A percentile compares a stretch with the other conserved stretches of the same genome.
Conservation (phyloP, 2,329 filamentous ascomycete species). For the Trichoderma sp. region DNA sequence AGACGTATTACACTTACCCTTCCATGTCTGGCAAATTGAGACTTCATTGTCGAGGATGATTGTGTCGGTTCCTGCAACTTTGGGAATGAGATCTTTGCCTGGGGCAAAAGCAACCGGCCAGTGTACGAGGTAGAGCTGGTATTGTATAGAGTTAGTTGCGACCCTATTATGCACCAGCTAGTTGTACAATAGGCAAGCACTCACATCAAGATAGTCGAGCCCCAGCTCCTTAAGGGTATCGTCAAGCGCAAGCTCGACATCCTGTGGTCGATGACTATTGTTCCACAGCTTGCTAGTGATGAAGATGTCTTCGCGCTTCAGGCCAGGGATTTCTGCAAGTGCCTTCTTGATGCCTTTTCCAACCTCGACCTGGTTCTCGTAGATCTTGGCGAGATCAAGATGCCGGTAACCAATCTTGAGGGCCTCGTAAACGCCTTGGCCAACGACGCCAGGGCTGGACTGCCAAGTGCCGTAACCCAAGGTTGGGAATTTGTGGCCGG, state of each 20-base stretch:
- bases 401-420: constrained; percentile 62
- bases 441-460: constrained; percentile 60
- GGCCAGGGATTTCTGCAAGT: constrained; percentile 44
- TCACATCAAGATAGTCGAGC: constrained; percentile 55
- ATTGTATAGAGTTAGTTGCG: neutral
- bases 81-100: constrained; percentile 45
- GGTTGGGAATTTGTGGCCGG: constrained; percentile 62
- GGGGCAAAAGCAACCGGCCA: constrained; percentile 53
- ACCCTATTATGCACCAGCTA: neutral
- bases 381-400: constrained; percentile 52
- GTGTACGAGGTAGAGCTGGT: constrained; percentile 58
- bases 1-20: constrained; percentile 20
- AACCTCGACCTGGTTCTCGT: constrained; percentile 63
- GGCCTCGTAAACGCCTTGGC: constrained; percentile 60
- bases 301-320: constrained; percentile 46
- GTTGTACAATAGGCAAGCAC: neutral
- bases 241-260: constrained; percentile 54
- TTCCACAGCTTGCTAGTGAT: constrained; percentile 61
- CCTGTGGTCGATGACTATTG: constrained; percentile 54
- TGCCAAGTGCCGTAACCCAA: constrained; percentile 65
- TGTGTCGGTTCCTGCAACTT: constrained; percentile 30
- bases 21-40: constrained; percentile 44
- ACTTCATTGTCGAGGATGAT: constrained; percentile 44
- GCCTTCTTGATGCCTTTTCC: constrained; percentile 52
- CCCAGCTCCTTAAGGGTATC: constrained; percentile 54